Evolutionary conservation across 2,329 filamentous ascomycete species (phyloP), one percentile per base, ranked within the genome.

Genomic region (Talaromyces islandicus): DNA sequence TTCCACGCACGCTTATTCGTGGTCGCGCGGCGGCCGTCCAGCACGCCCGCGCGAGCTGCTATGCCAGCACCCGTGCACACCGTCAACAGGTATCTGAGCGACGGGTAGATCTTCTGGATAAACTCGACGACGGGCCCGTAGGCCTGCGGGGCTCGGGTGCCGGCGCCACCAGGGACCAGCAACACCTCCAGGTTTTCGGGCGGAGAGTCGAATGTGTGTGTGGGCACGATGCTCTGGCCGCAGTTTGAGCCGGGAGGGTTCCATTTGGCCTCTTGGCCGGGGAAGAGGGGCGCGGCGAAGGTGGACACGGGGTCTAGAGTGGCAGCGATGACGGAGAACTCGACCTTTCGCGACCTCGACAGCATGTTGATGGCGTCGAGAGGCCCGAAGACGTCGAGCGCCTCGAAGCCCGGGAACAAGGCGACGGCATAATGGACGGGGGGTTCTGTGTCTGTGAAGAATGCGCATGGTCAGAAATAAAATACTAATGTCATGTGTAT

Each of bases 41-140:
- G 69, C 1, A 88, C 70, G 0, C 87, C 87, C 0, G 85, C 76
- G 50, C 77, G 73, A 0, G 87, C 87, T 0, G 83, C 78, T 4
- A 88, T 71, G 2, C 81, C 81, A 4, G 83, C 78, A 0, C 88
- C 88, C 1, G 86, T 90, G 70, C 88, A 90, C 1, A 90, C 80
- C 0, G 86, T 88, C 50, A 90, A 76, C 12, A 88, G 67, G 64
- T 83, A 83, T 63, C 81, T 73, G 25, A 88, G 68, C 4, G 70
- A 71, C 0, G 81, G 78, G 65, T 78, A 83, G n/a, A 70, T 67
- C 0, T 70, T 69, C 29, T 68, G 66, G 48, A 85, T 69, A 62
- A 80, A 86, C 1, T 78, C 72, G 2, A 82, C 70, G 0, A 79
- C 72, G 0, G 75, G 70, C 11, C 68, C 63, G 0, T 71, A 66